These are phyloP conservation scores for Penicillium sp. DNA, from an alignment of 2,329 filamentous ascomycete species.

Conservation along the genomic window DNA sequence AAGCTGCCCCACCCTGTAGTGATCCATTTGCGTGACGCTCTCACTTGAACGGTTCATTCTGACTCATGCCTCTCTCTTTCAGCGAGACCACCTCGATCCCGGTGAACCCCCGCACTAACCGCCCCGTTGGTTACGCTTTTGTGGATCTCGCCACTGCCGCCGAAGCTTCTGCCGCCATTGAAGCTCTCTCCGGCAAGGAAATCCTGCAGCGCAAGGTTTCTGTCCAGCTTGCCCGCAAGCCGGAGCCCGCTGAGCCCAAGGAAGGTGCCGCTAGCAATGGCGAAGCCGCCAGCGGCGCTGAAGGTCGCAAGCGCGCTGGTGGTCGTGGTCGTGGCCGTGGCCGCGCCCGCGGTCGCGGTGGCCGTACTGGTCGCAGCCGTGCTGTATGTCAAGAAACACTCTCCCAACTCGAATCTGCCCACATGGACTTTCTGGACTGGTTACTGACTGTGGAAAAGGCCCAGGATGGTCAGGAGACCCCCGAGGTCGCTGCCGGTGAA, in stretches of 20 bases:
- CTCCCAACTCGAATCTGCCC: background rate
- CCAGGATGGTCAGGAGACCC: slow-evolving; percentile 29
- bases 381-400: slow-evolving; percentile 47
- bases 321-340: slow-evolving; percentile 64
- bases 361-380: slow-evolving; percentile 68
- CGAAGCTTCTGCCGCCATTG: slow-evolving; percentile 94
- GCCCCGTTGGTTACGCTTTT: slow-evolving; percentile 97
- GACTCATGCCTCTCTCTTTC: slow-evolving; percentile 33
- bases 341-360: slow-evolving; percentile 68
- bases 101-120: slow-evolving; percentile 98
- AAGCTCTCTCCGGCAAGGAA: slow-evolving; percentile 94
- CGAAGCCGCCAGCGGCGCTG: slow-evolving; percentile 72
- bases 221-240: slow-evolving; percentile 97
- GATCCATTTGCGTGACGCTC: background rate
- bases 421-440: background rate
- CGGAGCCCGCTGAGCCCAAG: slow-evolving; percentile 81
- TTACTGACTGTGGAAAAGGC: slow-evolving; percentile 13
- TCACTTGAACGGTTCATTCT: slow-evolving; percentile 27
- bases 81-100: slow-evolving; percentile 99
- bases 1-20: background rate
- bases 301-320: slow-evolving; percentile 61
- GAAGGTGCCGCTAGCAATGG: slow-evolving; percentile 71
- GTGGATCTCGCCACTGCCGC: slow-evolving; percentile 93
- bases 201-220: slow-evolving; percentile 99
- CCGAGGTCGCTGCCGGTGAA: slow-evolving; percentile 46